Base-by-base conservation (phyloP, 2,329 filamentous ascomycete genomes). In the Ceratocystis lukuohia region DNA sequence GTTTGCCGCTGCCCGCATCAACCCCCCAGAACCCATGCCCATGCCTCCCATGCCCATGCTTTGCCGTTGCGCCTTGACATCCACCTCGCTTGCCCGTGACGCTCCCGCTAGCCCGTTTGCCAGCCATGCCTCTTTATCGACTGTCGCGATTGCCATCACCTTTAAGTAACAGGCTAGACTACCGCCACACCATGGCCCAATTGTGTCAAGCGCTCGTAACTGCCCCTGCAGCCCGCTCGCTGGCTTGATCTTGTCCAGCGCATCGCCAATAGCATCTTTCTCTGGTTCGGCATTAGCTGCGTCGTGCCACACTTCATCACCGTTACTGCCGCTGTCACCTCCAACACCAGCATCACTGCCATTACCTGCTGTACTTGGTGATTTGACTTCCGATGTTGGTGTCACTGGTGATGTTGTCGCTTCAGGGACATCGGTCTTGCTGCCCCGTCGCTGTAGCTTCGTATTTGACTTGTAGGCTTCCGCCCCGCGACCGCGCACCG, bases 141-240 rank as follows among this genome's bases (percentile, higher is more conserved):
- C 78, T 37, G 86, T 82, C 1, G 87, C 86, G 64, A 89, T 80
- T 1, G 88, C 84, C 45, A 84, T 82, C 3, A 90, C 79, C 66
- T 86, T 87, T 67, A 91, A 77, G 70, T 87, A 84, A 2, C 86
- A 82, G 20, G 88, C 76, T 65, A 93, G 72, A 72, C 88, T 91
- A 2, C 85, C 88, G 10, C 89, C 89, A 22, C 83, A 82, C 88
- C 88, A 93, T 1, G 88, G 78, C 0, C 89, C 89, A 1, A 92
- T 75, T 0, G 86, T 85, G 69, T 89, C 84, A 1, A 91, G 76
- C 1, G 82, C 86, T 30, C 88, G 80, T 48, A 91, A 76, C 33
- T 79, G 76, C 1, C 87, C 87, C 48, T 83, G 81, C 1, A 84
- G 12, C 2, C 72, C 28, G 62, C 65, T 61, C 12, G 48, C 20